These are phyloP conservation scores for Trichoderma arundinaceum DNA, from an alignment of 2,329 filamentous ascomycete species.

Conservation along the genomic window DNA sequence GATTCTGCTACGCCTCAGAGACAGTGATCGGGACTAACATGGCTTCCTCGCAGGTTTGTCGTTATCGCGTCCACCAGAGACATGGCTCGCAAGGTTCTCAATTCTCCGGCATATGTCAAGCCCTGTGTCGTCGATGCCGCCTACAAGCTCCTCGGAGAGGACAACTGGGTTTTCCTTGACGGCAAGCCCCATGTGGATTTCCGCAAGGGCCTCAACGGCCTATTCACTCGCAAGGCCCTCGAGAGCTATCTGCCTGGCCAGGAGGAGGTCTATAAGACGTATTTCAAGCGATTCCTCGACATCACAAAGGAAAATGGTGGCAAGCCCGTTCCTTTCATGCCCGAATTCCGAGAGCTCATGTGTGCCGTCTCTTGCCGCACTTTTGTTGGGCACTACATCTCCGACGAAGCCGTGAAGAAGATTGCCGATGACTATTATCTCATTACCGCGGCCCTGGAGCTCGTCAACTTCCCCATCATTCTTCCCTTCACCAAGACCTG, in stretches of 20 bases:
- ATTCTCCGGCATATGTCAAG: slow-evolving; percentile 89
- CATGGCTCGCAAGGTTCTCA: slow-evolving; percentile 95
- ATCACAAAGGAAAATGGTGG: slow-evolving; percentile 74
- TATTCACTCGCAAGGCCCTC: slow-evolving; percentile 91
- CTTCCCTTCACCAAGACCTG: slow-evolving; percentile 93
- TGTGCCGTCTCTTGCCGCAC: slow-evolving; percentile 93
- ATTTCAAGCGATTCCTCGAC: slow-evolving; percentile 79
- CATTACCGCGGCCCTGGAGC: slow-evolving; percentile 91
- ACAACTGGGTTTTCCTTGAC: slow-evolving; percentile 97
- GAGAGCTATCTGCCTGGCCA: slow-evolving; percentile 88
- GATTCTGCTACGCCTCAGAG: background rate
- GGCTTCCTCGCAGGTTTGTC: slow-evolving; percentile 71
- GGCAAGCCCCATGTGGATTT: slow-evolving; percentile 95
- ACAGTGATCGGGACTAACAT: background rate
- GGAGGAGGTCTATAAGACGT: slow-evolving; percentile 87
- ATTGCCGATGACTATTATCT: slow-evolving; percentile 97
- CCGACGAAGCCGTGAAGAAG: slow-evolving; percentile 86
- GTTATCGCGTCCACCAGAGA: slow-evolving; percentile 95
- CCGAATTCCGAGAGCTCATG: slow-evolving; percentile 90
- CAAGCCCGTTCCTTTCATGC: slow-evolving; percentile 86
- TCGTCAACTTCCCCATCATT: slow-evolving; percentile 98
- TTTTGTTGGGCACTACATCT: slow-evolving; percentile 97
- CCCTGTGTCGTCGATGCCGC: slow-evolving; percentile 95
- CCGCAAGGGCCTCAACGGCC: slow-evolving; percentile 91
- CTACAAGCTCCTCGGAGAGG: slow-evolving; percentile 86